Evolutionary conservation across 192 early-diverging fungal species (phyloP), one percentile per base, ranked within the genome.

Genomic region (Umbelopsis vinacea): DNA sequence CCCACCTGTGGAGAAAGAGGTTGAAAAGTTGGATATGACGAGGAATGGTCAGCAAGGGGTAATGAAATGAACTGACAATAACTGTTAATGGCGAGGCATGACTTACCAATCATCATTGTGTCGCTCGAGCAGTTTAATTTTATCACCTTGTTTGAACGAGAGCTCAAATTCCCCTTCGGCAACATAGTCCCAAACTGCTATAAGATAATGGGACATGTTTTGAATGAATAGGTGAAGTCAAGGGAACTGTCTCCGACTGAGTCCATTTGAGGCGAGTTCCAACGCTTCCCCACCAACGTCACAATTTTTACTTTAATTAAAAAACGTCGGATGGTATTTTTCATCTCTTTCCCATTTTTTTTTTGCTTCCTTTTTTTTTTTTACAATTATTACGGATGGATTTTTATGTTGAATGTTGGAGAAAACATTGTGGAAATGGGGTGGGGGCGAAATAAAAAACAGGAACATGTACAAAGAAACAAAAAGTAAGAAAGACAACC

Each of bases 91-190:
- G 0, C 38, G n/a, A n/a, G n/a, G n/a, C 45, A 17, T 21, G 12
- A 35, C 26, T 72, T 73, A 79, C 78, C 78, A 79, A 54, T 79
- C 78, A 53, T 79, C 74, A 70, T 79, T 79, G 52, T 79, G 78
- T 54, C 69, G 75, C 23, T 79, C 78, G 43, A 79, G 50, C 45
- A 79, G 55, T 69, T 71, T 74, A 24, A 79, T 79, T 38, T 53
- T 75, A 37, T 79, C 78, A 2, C 78, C 78, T 46, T 79, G 73
- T 40, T 75, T 69, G 43, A 79, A 79, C 14, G 78, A 75, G 22
- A 79, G 70, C 46, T 79, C 78, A 38, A 71, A 79, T 23, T 79
- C 78, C 19, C 74, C 78, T 52, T 72, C 71, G 54, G 78, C 74
- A 38, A 66, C 23, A 68, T 79, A 79, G 48, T 79, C 78, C 78